Percentiles rank a stretch among this genome's conserved stretches.
Evolutionary conservation across 2,329 filamentous ascomycete genomes (phyloP).

Genomic region (Nectriaceae sp.): DNA sequence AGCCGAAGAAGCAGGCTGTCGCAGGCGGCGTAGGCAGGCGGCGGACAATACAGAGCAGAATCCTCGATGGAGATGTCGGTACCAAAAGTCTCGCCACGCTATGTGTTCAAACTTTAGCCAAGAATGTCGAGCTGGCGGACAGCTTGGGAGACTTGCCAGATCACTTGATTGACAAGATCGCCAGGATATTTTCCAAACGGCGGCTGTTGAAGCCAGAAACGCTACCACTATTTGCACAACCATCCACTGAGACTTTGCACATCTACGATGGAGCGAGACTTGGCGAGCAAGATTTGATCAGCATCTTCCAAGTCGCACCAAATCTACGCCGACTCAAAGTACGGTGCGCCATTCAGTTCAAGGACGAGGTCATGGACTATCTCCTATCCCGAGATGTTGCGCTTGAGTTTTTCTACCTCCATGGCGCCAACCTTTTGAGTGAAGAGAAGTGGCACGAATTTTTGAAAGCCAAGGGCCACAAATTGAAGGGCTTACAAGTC

Average conservation of each 20-base stretch:
- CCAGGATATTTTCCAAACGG: conserved; percentile 61
- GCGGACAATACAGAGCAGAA: conserved; percentile 78
- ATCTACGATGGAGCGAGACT: conserved; percentile 67
- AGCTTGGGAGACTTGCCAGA: conserved; percentile 62
- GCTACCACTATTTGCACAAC: conserved; percentile 58
- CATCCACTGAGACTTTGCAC: conserved; percentile 50
- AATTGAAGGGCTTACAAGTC: conserved; percentile 71
- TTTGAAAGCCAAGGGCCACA: conserved; percentile 64
- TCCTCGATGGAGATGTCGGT: conserved; percentile 75
- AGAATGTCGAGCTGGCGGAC: conserved; percentile 63
- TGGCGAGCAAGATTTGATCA: conserved; percentile 72
- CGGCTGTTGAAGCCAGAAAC: conserved; percentile 57
- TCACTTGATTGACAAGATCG: conserved; percentile 58
- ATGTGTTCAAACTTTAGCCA: conserved; percentile 63
- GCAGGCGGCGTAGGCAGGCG: conserved; percentile 60
- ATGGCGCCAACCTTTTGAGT: conserved; percentile 81
- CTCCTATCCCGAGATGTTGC: conserved; percentile 70
- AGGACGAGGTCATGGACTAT: conserved; percentile 80
- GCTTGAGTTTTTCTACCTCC: conserved; percentile 74
- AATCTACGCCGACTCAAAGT: conserved; percentile 71
- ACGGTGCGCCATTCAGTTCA: conserved; percentile 88
- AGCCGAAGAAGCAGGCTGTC: conserved; percentile 51
- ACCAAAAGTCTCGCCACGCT: conserved; percentile 68
- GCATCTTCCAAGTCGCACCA: conserved; percentile 76
- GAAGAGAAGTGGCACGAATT: conserved; percentile 74